A percentile compares a stretch with the other conserved stretches of the same genome.
Conservation (phyloP, 2,329 filamentous ascomycete species). For the Sporothrix inflata region DNA sequence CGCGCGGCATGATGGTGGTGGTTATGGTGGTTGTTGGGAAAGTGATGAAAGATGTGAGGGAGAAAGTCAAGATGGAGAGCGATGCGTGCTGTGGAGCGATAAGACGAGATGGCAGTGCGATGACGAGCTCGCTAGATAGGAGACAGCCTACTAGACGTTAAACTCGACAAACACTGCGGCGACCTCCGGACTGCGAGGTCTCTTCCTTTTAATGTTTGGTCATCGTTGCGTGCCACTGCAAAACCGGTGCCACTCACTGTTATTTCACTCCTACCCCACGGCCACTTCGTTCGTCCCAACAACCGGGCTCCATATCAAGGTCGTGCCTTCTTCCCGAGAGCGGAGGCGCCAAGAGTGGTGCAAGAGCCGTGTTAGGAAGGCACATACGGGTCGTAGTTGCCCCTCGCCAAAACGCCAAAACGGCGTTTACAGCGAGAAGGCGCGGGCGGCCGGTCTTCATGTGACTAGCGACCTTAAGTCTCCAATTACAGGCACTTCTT, state of each 20-base stretch:
- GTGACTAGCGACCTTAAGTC: neutral
- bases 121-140: neutral
- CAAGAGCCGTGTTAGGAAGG: slow-evolving; percentile 20
- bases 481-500: neutral
- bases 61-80: neutral
- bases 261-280: slow-evolving; percentile 10
- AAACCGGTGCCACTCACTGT: neutral
- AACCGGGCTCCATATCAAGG: slow-evolving; percentile 1
- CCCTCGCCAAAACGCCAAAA: neutral
- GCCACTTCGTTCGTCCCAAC: neutral
- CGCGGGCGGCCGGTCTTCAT: neutral
- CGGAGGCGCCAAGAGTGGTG: slow-evolving; percentile 21
- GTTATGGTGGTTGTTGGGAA: neutral
- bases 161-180: neutral
- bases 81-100: neutral
- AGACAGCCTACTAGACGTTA: neutral
- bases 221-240: neutral
- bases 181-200: slow-evolving; percentile 1
- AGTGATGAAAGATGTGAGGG: neutral
- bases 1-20: slow-evolving; percentile 49
- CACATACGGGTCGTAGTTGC: slow-evolving; percentile 7
- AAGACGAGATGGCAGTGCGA: neutral
- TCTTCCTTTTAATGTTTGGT: neutral
- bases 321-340: slow-evolving; percentile 23
- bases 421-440: neutral